These are phyloP conservation scores for Ochetophila trinervis DNA, from an alignment of 306 rosid genomes.

Conservation along the genomic window DNA sequence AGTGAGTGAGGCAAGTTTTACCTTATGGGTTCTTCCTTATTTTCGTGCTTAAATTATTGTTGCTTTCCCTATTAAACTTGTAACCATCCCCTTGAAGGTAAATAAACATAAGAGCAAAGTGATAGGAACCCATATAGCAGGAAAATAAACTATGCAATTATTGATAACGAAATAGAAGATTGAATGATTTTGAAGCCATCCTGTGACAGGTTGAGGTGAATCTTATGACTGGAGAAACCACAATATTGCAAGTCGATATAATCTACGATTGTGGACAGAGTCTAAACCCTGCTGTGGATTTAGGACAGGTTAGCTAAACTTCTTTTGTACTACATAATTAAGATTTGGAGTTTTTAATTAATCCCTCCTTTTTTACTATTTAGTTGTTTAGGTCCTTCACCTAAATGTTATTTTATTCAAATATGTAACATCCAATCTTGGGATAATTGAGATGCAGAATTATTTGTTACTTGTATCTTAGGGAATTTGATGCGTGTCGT, in stretches of 20 bases:
- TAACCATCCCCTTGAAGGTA: not conserved
- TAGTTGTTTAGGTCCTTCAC: not conserved
- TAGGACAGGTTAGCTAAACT: conserved; percentile 71
- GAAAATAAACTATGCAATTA: conserved; percentile 3
- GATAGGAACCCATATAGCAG: not conserved
- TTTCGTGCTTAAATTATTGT: conserved; percentile 12
- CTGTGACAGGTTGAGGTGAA: conserved; percentile 77
- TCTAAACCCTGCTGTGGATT: conserved; percentile 96
- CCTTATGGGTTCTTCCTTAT: not conserved
- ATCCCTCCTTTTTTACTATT: not conserved
- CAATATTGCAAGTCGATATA: conserved; percentile 67
- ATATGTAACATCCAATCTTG: no score
- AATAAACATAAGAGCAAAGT: no score
- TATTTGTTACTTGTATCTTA: no score
- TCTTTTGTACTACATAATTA: not conserved
- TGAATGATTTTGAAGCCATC: not conserved
- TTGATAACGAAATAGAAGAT: not conserved
- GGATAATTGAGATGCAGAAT: no score
- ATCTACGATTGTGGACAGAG: conserved; percentile 91
- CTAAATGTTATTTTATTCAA: not conserved
- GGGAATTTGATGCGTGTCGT: no score
- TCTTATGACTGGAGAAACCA: conserved; percentile 80
- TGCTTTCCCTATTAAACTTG: conserved; percentile 15
- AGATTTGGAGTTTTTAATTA: not conserved
- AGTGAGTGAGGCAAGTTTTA: conserved; percentile 68